Evolutionary conservation across 2,329 filamentous ascomycete genomes (phyloP).

Genomic region (Fusarium falciforme): DNA sequence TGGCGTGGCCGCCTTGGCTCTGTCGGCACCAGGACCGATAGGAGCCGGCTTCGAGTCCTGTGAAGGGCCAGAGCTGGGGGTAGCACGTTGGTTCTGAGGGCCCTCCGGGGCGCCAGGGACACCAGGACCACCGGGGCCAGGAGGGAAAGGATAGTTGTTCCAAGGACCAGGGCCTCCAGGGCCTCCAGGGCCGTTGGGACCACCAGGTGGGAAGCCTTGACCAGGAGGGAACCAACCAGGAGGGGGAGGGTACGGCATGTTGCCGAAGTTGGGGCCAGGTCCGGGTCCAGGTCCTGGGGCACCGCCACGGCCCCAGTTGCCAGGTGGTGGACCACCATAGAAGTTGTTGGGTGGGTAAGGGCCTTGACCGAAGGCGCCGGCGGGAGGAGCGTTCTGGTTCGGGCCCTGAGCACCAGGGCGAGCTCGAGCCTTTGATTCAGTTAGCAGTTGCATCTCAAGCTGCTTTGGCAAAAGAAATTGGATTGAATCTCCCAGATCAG

Average conservation of each 20-base stretch:
- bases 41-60: slow-evolving; percentile 61
- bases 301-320: slow-evolving; percentile 65
- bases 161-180: slow-evolving; percentile 46
- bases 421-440: slow-evolving; percentile 53
- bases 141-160: slow-evolving; percentile 1
- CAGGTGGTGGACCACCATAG: slow-evolving; percentile 63
- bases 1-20: slow-evolving; percentile 60
- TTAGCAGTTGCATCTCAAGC: slow-evolving; percentile 45
- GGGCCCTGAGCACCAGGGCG: slow-evolving; percentile 50
- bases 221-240: slow-evolving; percentile 83
- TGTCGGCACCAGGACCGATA: slow-evolving; percentile 63
- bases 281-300: slow-evolving; percentile 65
- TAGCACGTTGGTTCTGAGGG: slow-evolving; percentile 65
- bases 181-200: slow-evolving; percentile 49
- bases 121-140: slow-evolving; percentile 52
- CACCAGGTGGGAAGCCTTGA: slow-evolving; percentile 75
- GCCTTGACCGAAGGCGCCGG: slow-evolving; percentile 55
- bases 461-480: slow-evolving; percentile 22
- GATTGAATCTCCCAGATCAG: slow-evolving; percentile 69
- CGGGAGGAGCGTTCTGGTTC: slow-evolving; percentile 49
- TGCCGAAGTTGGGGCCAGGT: slow-evolving; percentile 73
- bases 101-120: slow-evolving; percentile 74
- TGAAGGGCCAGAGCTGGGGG: slow-evolving; percentile 55
- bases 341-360: slow-evolving; percentile 60
- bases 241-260: slow-evolving; percentile 82